Conservation (phyloP, 345 rosid genomes). For the Microcos paniculata region DNA sequence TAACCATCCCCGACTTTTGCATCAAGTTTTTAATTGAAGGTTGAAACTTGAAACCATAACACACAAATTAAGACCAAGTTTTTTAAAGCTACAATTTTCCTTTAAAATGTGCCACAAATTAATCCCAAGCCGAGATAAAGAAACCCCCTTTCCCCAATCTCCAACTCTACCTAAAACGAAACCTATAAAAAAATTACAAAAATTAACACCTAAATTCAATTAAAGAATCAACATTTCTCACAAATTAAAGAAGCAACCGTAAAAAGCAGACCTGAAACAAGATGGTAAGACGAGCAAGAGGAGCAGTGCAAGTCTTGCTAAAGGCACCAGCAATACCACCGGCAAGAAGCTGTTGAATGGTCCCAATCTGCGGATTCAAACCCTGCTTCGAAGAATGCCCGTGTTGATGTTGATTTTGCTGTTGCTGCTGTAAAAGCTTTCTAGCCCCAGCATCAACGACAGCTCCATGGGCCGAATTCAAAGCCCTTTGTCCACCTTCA, state of each 20-base stretch:
- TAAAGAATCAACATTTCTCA: background rate
- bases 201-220: background rate
- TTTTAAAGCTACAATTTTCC: background rate
- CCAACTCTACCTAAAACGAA: background rate
- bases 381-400: slow-evolving; percentile 26
- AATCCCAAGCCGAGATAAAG: background rate
- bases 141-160: background rate
- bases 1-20: background rate
- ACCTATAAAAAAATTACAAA: background rate
- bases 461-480: slow-evolving; percentile 55
- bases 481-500: slow-evolving; percentile 69
- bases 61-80: background rate
- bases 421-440: slow-evolving; percentile 51
- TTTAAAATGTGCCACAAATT: background rate
- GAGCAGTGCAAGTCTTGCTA: slow-evolving; percentile 97
- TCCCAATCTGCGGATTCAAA: slow-evolving; percentile 45
- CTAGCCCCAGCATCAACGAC: slow-evolving; percentile 63
- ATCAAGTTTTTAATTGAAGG: background rate
- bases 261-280: slow-evolving; percentile 71
- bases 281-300: slow-evolving; percentile 94
- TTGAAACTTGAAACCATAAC: background rate
- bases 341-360: slow-evolving; percentile 60
- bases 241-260: background rate
- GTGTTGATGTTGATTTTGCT: slow-evolving; percentile 17
- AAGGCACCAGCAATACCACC: slow-evolving; percentile 97